Base-by-base conservation (phyloP, 352 stramenopile genomes). In the Vaucheria bursata region DNA sequence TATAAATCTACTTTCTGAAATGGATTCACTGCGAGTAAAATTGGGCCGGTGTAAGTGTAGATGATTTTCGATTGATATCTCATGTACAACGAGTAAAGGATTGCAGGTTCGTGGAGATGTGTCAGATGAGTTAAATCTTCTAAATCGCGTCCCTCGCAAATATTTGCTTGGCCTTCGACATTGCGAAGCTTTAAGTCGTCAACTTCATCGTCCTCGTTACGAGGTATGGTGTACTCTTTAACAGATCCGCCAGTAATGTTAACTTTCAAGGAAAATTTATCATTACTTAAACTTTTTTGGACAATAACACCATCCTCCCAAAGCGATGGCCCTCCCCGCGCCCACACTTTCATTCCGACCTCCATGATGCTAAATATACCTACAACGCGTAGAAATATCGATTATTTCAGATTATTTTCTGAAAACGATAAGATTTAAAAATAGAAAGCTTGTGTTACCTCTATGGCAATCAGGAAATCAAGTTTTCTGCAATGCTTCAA, bases 21-120 rank as follows among this genome's bases (percentile, higher is more conserved):
- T 34, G 80, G 80, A 74, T 85, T 85, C 37, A 85, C 75, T 33
- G 80, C 80, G 4, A 85, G 75, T 50, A 85, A 59, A 59, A 85
- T 84, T 39, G 76, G 79, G n/a, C 79, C 80, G 1, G 75, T 82
- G 4, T 79, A 78, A 7, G 80, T 84, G 72, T 85, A 85, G 31
- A 85, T 85, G 36, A 67, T 36, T 36, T 84, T 71, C 37, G 64
- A 50, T 29, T 79, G n/a, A 64, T 82, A 84, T 5, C 75, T 35
- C 75, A 70, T 45, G 50, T 76, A 45, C 32, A 85, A 66, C 29
- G 80, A 74, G 73, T 83, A 73, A n/a, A 85, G 75, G 75, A 85
- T 85, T 12, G 80, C 75, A 35, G 80, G 80, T 52, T 85, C 80
- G 71, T 85, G 80, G 18, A 85, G 71, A 53, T 84, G 49, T 31